Evolutionary conservation across 306 rosid genomes (phyloP).

Genomic region (Lagenaria siceraria): DNA sequence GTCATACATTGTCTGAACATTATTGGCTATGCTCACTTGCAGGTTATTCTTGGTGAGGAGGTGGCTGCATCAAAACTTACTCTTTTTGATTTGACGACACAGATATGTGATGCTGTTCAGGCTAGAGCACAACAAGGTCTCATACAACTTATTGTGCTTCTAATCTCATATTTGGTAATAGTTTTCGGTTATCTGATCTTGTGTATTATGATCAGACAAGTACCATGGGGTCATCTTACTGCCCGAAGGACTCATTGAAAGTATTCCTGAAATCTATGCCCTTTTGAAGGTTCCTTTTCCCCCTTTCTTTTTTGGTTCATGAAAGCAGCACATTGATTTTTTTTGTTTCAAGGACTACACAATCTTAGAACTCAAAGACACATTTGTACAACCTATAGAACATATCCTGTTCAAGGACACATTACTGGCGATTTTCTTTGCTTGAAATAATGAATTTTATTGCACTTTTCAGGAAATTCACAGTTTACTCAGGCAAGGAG

Average conservation of each 20-base stretch:
- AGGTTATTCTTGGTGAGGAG: slow-evolving; percentile 97
- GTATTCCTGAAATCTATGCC: slow-evolving; percentile 96
- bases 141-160: slow-evolving; percentile 13
- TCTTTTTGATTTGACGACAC: slow-evolving; percentile 67
- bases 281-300: slow-evolving; percentile 42
- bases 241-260: slow-evolving; percentile 96
- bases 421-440: not conserved
- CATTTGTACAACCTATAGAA: too few relatives aligned
- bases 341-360: not conserved
- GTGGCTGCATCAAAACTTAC: slow-evolving; percentile 96
- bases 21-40: slow-evolving; percentile 12
- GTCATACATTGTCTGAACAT: not conserved
- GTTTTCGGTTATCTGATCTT: slow-evolving; percentile 8
- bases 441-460: not conserved
- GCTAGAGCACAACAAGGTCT: slow-evolving; percentile 86
- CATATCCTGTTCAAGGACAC: too few relatives aligned
- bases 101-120: slow-evolving; percentile 86
- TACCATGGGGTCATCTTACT: slow-evolving; percentile 88
- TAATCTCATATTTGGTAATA: not conserved
- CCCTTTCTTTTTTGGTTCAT: not conserved
- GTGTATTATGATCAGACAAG: slow-evolving; percentile 45
- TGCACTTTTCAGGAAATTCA: slow-evolving; percentile 74
- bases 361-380: not conserved
- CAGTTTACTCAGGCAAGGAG: slow-evolving; percentile 62
- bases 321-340: not conserved